Conservation (phyloP, 2,329 filamentous ascomycete genomes). For the Aspergillus tanneri region DNA sequence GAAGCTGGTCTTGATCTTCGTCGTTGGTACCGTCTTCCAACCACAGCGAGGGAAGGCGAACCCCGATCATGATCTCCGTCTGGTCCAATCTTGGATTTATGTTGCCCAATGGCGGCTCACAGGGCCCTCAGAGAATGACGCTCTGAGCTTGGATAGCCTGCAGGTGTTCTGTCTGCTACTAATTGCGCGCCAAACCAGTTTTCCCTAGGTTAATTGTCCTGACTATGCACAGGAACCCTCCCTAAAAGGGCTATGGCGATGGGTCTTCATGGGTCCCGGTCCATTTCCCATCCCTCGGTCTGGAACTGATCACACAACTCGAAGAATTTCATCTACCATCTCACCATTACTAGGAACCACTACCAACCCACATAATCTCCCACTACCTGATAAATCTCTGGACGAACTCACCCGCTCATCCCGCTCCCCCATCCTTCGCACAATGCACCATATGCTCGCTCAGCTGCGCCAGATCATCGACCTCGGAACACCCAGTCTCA, state of each 20-base stretch:
- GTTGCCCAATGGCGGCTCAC: constrained; percentile 38
- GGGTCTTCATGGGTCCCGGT: constrained; percentile 28
- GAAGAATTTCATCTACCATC: constrained; percentile 16
- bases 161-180: constrained; percentile 38
- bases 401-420: constrained; percentile 12
- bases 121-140: constrained; percentile 34
- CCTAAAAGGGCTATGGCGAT: constrained; percentile 28
- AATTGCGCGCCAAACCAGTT: constrained; percentile 31
- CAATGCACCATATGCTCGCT: constrained; percentile 17
- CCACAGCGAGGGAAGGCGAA: constrained; percentile 15
- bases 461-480: constrained; percentile 24
- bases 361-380: too few relatives aligned
- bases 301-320: constrained; percentile 26
- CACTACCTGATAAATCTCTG: too few relatives aligned
- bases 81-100: constrained; percentile 31
- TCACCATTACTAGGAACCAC: not conserved
- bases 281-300: constrained; percentile 19
- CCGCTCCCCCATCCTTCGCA: constrained; percentile 19
- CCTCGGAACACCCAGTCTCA: constrained; percentile 20
- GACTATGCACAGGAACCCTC: constrained; percentile 25
- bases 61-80: constrained; percentile 11
- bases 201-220: constrained; percentile 22
- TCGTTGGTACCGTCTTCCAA: constrained; percentile 32
- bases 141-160: constrained; percentile 30
- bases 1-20: constrained; percentile 34